A percentile compares a stretch with the other conserved stretches of the same genome.
Conservation (phyloP, 495 filamentous ascomycete species). For the Penicillium nucicola region DNA sequence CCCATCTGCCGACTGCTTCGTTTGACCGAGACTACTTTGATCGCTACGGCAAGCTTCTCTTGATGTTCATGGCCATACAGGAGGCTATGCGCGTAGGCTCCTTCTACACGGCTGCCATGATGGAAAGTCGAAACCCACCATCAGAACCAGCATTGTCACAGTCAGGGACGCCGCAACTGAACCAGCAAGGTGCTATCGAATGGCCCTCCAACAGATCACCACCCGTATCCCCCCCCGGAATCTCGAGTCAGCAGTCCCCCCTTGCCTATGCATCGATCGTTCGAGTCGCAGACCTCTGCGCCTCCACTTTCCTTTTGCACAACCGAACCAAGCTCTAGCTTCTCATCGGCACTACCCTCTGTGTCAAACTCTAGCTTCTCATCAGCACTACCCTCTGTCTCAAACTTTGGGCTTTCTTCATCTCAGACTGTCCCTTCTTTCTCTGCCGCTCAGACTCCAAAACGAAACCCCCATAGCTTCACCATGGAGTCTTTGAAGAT, state of each 20-base stretch:
- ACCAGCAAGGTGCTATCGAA: constrained; percentile 1
- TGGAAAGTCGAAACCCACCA: constrained; percentile 1
- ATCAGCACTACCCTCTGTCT: constrained; percentile 22
- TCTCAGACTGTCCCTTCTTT: constrained; percentile 15
- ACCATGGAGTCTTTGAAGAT: constrained; percentile 34
- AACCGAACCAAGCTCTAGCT: constrained; percentile 29
- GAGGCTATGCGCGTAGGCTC: constrained; percentile 32
- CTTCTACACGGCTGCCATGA: constrained; percentile 16
- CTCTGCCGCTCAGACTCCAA: constrained; percentile 7
- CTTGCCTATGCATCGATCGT: constrained; percentile 12
- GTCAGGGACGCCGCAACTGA: not conserved
- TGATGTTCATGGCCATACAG: constrained; percentile 41
- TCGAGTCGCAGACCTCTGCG: constrained; percentile 13
- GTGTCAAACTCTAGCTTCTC: constrained; percentile 32
- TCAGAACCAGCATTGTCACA: constrained; percentile 1
- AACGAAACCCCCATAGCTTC: constrained; percentile 32
- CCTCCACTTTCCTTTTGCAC: constrained; percentile 34
- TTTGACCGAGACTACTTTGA: constrained; percentile 40
- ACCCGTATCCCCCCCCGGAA: constrained; percentile 7
- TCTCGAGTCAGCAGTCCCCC: constrained; percentile 11
- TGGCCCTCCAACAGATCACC: constrained; percentile 10
- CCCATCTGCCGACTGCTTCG: constrained; percentile 30
- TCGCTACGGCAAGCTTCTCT: constrained; percentile 38
- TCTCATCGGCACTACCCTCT: constrained; percentile 26
- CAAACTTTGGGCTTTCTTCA: constrained; percentile 19